Evolutionary conservation across 129 eudicot genomes (phyloP).

Genomic region (Chrysanthemum lavandulifolium): DNA sequence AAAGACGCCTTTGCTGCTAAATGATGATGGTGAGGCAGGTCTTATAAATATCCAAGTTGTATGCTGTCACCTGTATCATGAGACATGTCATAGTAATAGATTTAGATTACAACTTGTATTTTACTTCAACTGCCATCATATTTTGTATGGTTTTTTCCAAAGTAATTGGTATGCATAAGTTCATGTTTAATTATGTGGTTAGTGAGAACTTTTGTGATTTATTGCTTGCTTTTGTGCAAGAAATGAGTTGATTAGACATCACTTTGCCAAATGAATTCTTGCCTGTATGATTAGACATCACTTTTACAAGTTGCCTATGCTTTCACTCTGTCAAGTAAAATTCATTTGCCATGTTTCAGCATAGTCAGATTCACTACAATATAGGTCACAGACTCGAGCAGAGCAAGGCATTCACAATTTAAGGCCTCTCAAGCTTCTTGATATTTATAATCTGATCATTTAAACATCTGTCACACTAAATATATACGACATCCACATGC

Average conservation of each 20-base stretch:
- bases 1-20: not conserved
- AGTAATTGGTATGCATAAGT: not conserved
- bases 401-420: too few species aligned
- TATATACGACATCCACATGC: not conserved
- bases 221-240: not conserved
- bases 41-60: constrained; percentile 9
- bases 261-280: too few species aligned
- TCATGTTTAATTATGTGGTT: not conserved
- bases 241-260: too few species aligned
- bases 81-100: not conserved
- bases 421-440: too few species aligned
- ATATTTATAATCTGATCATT: too few species aligned
- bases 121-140: constrained; percentile 24
- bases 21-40: constrained; percentile 6
- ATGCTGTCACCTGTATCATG: constrained; percentile 17
- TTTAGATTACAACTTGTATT: constrained; percentile 12
- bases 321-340: not conserved
- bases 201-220: not conserved
- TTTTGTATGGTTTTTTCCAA: constrained; percentile 3
- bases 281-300: too few species aligned
- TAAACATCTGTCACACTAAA: too few species aligned
- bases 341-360: not conserved
- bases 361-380: not conserved
- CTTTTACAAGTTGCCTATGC: not conserved
- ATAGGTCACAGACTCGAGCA: not conserved